phyloP scores from a whole-genome alignment of 345 rosid genomes.

The Salix purpurea region DNA sequence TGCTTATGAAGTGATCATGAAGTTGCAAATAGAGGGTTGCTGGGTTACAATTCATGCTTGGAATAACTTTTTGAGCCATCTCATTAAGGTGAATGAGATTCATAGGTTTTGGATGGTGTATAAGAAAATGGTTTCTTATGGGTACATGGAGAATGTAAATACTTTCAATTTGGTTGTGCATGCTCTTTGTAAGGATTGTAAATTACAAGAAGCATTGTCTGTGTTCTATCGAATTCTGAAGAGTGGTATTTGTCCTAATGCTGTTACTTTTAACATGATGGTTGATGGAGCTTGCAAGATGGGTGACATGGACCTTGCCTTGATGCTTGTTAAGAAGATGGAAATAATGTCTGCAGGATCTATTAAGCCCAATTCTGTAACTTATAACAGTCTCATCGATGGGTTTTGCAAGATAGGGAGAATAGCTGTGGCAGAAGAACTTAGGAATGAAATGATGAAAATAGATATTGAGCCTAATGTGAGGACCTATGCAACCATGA shows the following conservation, averaged over 20 bases:
- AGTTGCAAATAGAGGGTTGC: conserved; percentile 33
- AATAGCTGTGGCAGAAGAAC: conserved; percentile 4
- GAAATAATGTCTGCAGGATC: conserved; percentile 38
- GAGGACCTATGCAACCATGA: conserved; percentile 20
- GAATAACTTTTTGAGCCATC: conserved; percentile 63
- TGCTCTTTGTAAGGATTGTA: conserved; percentile 52
- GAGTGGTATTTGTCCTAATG: conserved; percentile 46
- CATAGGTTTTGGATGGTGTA: conserved; percentile 52
- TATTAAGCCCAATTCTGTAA: conserved; percentile 50
- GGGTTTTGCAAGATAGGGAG: conserved; percentile 18
- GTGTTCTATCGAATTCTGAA: conserved; percentile 56
- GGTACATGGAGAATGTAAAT: conserved; percentile 54
- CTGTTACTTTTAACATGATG: conserved; percentile 65
- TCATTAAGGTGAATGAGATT: conserved; percentile 49
- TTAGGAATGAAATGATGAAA: conserved; percentile 13
- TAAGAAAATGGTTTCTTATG: conserved; percentile 41
- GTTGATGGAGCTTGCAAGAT: conserved; percentile 48
- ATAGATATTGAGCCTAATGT: conserved; percentile 8
- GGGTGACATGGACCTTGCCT: conserved; percentile 39
- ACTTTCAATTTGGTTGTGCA: conserved; percentile 59
- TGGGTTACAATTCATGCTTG: conserved; percentile 54
- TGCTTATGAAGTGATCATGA: conserved; percentile 50
- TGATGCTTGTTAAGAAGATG: conserved; percentile 44
- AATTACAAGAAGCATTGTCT: conserved; percentile 45
- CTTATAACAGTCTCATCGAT: conserved; percentile 45